These are phyloP conservation scores for Phytophthora palmivora DNA, from an alignment of 352 stramenopile genomes.

Conservation along the genomic window DNA sequence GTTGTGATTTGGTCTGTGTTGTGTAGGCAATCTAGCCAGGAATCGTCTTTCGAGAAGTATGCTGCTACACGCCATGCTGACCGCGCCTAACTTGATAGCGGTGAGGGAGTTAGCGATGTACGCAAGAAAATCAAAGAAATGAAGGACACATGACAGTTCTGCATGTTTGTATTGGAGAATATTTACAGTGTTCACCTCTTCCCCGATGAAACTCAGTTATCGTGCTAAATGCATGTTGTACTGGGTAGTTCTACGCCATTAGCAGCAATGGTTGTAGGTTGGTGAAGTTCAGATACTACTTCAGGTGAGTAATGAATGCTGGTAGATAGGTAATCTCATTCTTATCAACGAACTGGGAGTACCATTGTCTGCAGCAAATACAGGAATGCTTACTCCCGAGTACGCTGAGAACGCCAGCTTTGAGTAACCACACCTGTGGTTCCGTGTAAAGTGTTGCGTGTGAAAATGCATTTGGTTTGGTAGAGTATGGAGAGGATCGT, in stretches of 20 bases:
- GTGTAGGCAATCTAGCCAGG: slow-evolving; percentile 51
- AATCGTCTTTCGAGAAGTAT: slow-evolving; percentile 77
- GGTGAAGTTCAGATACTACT: too few species aligned
- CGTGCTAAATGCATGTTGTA: too few species aligned
- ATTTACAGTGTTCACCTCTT: slow-evolving; percentile 2
- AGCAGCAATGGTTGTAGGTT: too few species aligned
- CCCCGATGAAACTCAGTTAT: neutral
- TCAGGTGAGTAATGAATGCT: too few species aligned
- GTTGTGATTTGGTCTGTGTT: neutral
- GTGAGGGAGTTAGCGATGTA: slow-evolving; percentile 12
- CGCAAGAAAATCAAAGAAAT: slow-evolving; percentile 29
- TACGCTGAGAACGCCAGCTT: too few species aligned
- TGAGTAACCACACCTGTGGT: too few species aligned
- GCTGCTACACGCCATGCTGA: slow-evolving; percentile 51
- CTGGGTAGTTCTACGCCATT: too few species aligned
- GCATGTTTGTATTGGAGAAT: neutral
- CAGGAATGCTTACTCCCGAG: too few species aligned
- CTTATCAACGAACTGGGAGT: too few species aligned
- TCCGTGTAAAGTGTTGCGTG: too few species aligned
- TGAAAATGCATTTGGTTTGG: slow-evolving; percentile 17
- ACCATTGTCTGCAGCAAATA: too few species aligned
- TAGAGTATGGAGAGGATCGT: slow-evolving; percentile 47
- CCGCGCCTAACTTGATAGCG: slow-evolving; percentile 47
- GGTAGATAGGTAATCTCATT: too few species aligned
- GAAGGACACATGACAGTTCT: slow-evolving; percentile 13